Evolutionary conservation across 192 early-diverging fungal genomes (phyloP), one percentile per base, ranked within the genome.

Genomic region (Backusella liffmaniae): DNA sequence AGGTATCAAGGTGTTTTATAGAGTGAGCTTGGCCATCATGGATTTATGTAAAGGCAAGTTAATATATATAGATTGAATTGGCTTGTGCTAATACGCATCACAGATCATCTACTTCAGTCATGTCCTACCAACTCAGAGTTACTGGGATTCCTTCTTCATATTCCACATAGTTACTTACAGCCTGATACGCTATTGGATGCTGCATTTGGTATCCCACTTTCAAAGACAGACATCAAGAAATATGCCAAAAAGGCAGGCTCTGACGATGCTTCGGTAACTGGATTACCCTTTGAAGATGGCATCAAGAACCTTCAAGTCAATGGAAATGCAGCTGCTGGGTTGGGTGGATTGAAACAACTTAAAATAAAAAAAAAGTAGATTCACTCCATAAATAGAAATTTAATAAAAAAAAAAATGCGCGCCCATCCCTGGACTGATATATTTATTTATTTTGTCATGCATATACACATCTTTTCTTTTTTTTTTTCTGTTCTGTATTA

Each of bases 1-100:
- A 82, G 94, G 94, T 0, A 85, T 91, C 66, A 97, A 98, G 75
- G 89, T 92, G 5, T 86, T 97, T 65, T 96, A 96, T 80, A 83
- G 95, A 29, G 86, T 93, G 18, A 92, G 94, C 0, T 77, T 98
- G 36, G 95, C 89, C 4, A 93, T 98, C 53, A 67, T 95, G 49
- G 69, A 78, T 12, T 30, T 84, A 12, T 83, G 77, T 42, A 77
- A 85, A 86, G 77, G 87, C 90, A 82, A 49, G 41, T 2, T 26
- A 1, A 10, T 12, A 32, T 49, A 41, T 5, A 34, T 7, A 41
- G 9, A 37, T 9, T 4, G 1, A 44, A 2, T 39, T 39, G 37
- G 10, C 9, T 39, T 39, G 10, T 39, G 32, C 32, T 39, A 39
- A 39, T 10, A 39, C 8, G 37, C 10, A 39, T 21, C 9, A 37